Evolutionary conservation across 2,329 filamentous ascomycete genomes (phyloP).

Genomic region (Cladophialophora exuberans): DNA sequence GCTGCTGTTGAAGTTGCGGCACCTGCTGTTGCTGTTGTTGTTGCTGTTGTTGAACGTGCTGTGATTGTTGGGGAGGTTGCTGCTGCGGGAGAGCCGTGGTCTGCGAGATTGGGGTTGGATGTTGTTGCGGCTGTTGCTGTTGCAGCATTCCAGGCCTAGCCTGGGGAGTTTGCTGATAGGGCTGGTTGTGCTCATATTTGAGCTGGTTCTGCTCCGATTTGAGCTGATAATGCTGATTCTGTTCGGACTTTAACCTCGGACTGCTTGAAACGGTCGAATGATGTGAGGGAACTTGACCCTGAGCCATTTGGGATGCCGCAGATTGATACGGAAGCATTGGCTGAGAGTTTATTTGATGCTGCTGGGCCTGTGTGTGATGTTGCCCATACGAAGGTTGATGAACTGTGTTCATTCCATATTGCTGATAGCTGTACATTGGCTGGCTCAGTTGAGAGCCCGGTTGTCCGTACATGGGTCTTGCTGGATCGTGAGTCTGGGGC

Average conservation of each 20-base stretch:
- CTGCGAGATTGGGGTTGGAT: conserved; percentile 35
- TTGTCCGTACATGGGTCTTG: conserved; percentile 79
- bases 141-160: conserved; percentile 34
- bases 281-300: conserved; percentile 44
- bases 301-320: conserved; percentile 45
- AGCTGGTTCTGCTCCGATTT: conserved; percentile 50
- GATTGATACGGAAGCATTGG: conserved; percentile 59
- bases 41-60: conserved; percentile 60
- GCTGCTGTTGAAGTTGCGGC: conserved; percentile 39
- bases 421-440: conserved; percentile 72
- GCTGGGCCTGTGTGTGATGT: conserved; percentile 58
- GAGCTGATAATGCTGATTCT: conserved; percentile 32
- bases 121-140: conserved; percentile 38
- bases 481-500: conserved; percentile 83
- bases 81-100: conserved; percentile 64
- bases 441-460: conserved; percentile 77
- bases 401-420: conserved; percentile 56
- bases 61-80: conserved; percentile 52
- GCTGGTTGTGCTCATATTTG: conserved; percentile 47
- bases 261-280: conserved; percentile 65
- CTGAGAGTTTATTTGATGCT: conserved; percentile 59
- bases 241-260: conserved; percentile 45
- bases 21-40: conserved; percentile 60
- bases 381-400: conserved; percentile 61
- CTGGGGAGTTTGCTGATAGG: conserved; percentile 53